Conservation (phyloP, 352 stramenopile genomes). For the Thalassiosira exigua region DNA sequence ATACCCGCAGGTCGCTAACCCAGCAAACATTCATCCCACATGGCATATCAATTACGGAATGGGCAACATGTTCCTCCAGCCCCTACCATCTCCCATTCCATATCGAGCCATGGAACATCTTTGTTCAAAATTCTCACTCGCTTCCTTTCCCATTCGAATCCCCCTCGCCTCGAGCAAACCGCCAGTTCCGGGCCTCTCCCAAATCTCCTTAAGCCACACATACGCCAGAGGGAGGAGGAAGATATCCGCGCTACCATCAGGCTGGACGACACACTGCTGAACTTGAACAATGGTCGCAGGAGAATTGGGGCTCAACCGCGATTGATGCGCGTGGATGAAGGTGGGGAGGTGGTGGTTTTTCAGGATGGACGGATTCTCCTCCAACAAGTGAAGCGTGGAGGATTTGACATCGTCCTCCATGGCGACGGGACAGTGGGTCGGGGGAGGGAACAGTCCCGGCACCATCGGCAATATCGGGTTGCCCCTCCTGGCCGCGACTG, state of each 20-base stretch:
- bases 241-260: conserved; percentile 72
- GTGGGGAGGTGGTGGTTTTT: conserved; percentile 46
- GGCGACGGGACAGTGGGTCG: not conserved
- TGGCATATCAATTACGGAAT: conserved; percentile 48
- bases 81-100: conserved; percentile 44
- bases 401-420: conserved; percentile 39
- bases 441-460: conserved; percentile 36
- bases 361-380: conserved; percentile 43
- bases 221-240: conserved; percentile 60
- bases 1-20: too few relatives aligned
- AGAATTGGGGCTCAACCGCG: conserved; percentile 26
- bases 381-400: conserved; percentile 34
- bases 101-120: conserved; percentile 47
- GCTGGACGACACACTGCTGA: conserved; percentile 47
- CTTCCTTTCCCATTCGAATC: conserved; percentile 59
- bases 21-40: not conserved
- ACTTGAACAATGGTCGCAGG: conserved; percentile 74
- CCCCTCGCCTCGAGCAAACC: conserved; percentile 66
- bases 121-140: conserved; percentile 32
- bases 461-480: conserved; percentile 37
- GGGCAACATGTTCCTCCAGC: conserved; percentile 33
- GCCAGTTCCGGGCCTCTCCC: conserved; percentile 53
- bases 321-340: conserved; percentile 71
- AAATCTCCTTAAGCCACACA: conserved; percentile 67
- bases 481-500: conserved; percentile 45